These are phyloP conservation scores for Quercus variabilis DNA, from an alignment of 306 rosid species.

Conservation along the genomic window DNA sequence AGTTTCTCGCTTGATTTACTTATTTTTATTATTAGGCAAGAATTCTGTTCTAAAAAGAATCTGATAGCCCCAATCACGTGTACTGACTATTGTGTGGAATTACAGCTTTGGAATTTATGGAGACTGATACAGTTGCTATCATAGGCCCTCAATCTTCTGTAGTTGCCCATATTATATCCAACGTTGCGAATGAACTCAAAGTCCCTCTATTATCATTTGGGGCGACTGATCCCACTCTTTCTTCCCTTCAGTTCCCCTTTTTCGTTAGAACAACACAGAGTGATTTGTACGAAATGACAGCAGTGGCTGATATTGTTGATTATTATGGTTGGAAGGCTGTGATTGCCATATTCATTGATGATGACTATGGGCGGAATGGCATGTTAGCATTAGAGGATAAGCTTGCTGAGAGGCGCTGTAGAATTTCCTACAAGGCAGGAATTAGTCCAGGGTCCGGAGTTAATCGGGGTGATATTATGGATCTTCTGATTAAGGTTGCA, in stretches of 20 bases:
- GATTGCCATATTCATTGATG: conserved; percentile 69
- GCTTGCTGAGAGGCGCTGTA: conserved; percentile 65
- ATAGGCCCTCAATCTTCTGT: conserved; percentile 96
- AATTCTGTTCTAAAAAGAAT: not conserved
- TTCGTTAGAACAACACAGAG: conserved; percentile 79
- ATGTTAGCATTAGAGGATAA: conserved; percentile 67
- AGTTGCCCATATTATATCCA: conserved; percentile 79
- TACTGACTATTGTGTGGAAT: conserved; percentile 1
- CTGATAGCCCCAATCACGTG: not conserved
- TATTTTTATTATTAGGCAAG: not conserved
- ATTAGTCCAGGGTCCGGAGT: conserved; percentile 42
- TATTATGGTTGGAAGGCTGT: conserved; percentile 84
- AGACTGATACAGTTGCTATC: conserved; percentile 68
- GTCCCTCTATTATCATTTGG: conserved; percentile 86
- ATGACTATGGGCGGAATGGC: conserved; percentile 84
- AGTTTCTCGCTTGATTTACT: not conserved
- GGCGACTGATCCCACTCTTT: conserved; percentile 91
- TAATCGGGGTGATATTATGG: conserved; percentile 43
- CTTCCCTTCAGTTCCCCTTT: conserved; percentile 76
- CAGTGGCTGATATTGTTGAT: conserved; percentile 71
- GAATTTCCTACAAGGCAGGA: conserved; percentile 65
- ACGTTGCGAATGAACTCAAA: conserved; percentile 80
- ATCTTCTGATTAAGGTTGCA: conserved; percentile 69
- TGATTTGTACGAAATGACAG: conserved; percentile 83
- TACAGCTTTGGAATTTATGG: conserved; percentile 90